Base-by-base conservation (phyloP, 306 rosid species). In the Coriaria nepalensis region DNA sequence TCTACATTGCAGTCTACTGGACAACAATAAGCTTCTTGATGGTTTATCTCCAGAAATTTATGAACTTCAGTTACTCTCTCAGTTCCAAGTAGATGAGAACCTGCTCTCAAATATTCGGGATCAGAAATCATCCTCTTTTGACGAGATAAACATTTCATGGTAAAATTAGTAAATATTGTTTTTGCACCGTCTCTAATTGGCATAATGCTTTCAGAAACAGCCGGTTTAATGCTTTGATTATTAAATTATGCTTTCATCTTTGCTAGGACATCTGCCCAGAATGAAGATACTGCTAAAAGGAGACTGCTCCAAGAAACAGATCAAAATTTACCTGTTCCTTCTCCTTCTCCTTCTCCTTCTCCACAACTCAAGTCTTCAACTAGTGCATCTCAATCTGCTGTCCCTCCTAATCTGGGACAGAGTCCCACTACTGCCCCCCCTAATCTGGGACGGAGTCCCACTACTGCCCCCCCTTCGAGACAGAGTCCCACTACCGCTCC, bases 41-140 rank as follows among this genome's bases (percentile, higher is more conserved):
- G 68, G 67, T 40, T 70, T 71, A 46, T 60, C 92, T 55, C 87
- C 80, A 41, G 92, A 81, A 65, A 73, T 84, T 54, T 53, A 62
- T 56, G 46, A 52, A 57, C 64, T 79, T 57, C 63, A 43, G 70
- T 6, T 71, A 63, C 49, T 77, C 71, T 90, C 95, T 42, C 82
- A 84, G 69, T 68, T 51, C 70, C 98, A 79, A 81, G 85, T 69
- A 29, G 92, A 81, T 45, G 82, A 84, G 71, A 72, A 51, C 43
- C 70, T 45, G 59, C 66, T 84, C 35, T 66, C 57, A 47, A 47
- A 66, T 57, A 54, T 50, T 20, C 29, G 1, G 6, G 75, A 47
- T 47, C 55, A 62, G 68, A 45, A 43, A 45, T 58, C 65, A 54
- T 61, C 65, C 29, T 20, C 29, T 62, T 70, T 81, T 72, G 66